Conservation (phyloP, 2,329 filamentous ascomycete genomes). For the Aspergillus sp. region DNA sequence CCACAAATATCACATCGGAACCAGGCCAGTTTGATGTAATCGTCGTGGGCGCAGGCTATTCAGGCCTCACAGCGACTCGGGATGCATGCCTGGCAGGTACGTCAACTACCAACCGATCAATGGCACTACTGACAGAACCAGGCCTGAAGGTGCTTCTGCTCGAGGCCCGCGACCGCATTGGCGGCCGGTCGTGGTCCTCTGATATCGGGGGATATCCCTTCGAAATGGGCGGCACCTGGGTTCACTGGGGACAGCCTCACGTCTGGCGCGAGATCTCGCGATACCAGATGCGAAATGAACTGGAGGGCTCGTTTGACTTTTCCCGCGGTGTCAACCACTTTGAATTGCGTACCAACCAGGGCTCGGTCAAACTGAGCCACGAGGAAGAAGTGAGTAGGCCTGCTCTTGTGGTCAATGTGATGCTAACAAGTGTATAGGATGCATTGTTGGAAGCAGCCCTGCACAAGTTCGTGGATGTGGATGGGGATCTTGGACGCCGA, state of each 20-base stretch:
- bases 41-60: constrained; percentile 35
- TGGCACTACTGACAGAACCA: too few species aligned
- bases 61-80: constrained; percentile 32
- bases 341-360: too few species aligned
- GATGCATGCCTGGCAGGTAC: constrained; percentile 13
- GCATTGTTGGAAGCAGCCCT: too few species aligned
- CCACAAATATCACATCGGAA: too few species aligned
- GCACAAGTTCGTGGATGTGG: too few species aligned
- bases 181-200: constrained; percentile 48
- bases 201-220: constrained; percentile 46
- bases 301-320: too few species aligned
- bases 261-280: constrained; percentile 48
- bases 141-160: constrained; percentile 34
- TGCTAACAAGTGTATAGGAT: too few species aligned
- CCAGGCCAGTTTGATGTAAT: constrained; percentile 23
- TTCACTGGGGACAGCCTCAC: constrained; percentile 48
- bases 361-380: too few species aligned
- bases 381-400: too few species aligned
- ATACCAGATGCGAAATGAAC: constrained; percentile 27
- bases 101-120: neutral
- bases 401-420: too few species aligned
- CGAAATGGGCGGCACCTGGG: constrained; percentile 54
- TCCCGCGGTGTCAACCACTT: too few species aligned
- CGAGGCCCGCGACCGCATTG: constrained; percentile 45
- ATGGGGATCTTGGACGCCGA: too few species aligned